Evolutionary conservation across 306 rosid genomes (phyloP).

Genomic region (Trifolium repens): DNA sequence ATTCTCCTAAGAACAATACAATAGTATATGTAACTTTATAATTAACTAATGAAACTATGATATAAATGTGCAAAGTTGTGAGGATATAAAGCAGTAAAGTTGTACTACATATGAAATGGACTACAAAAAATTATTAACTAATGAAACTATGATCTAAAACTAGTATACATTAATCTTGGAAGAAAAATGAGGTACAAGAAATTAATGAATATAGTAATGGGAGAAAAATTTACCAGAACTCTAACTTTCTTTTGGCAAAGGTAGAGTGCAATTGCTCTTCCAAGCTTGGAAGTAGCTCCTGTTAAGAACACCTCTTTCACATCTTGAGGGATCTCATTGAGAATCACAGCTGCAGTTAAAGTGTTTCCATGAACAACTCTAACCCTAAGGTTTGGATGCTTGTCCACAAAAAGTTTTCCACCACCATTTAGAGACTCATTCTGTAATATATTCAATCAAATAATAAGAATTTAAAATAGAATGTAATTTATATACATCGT

Average conservation of each 20-base stretch:
- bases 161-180: neutral
- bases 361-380: slow-evolving; percentile 99
- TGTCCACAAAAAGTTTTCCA: slow-evolving; percentile 92
- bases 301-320: slow-evolving; percentile 84
- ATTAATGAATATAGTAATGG: neutral
- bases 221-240: slow-evolving; percentile 70
- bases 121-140: neutral
- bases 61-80: slow-evolving; percentile 2
- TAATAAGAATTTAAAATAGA: neutral
- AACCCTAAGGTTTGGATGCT: slow-evolving; percentile 85
- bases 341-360: slow-evolving; percentile 92
- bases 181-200: neutral
- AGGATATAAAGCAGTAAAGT: neutral
- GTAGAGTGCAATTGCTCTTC: slow-evolving; percentile 96
- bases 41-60: too few relatives aligned
- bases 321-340: slow-evolving; percentile 73
- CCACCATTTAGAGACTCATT: slow-evolving; percentile 93
- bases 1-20: neutral
- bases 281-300: slow-evolving; percentile 98
- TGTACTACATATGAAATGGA: neutral
- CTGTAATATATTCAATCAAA: slow-evolving; percentile 47
- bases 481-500: neutral
- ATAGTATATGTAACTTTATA: neutral
- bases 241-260: slow-evolving; percentile 82
- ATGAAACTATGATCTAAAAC: neutral